Conservation (phyloP, 2,329 filamentous ascomycete species). For the Juglanconis oblonga region DNA sequence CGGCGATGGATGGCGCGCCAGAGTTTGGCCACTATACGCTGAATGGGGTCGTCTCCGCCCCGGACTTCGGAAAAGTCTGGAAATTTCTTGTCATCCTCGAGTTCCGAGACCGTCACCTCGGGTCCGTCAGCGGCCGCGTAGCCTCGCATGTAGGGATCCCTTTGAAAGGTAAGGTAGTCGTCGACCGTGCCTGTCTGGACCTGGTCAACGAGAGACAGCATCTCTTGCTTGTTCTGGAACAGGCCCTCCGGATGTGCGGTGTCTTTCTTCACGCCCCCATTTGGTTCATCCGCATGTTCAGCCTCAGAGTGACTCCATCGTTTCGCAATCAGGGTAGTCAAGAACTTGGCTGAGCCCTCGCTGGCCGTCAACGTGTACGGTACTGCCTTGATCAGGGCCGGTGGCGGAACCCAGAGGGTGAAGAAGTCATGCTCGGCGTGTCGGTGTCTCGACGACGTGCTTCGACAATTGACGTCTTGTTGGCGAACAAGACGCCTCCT, state of each 20-base stretch:
- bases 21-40: conserved; percentile 36
- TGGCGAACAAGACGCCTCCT: neutral
- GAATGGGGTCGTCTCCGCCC: conserved; percentile 32
- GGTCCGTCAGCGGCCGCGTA: conserved; percentile 52
- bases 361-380: neutral
- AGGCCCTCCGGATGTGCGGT: neutral
- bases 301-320: conserved; percentile 14
- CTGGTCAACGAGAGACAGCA: conserved; percentile 52
- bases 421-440: conserved; percentile 13
- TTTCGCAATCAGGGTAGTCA: neutral
- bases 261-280: neutral
- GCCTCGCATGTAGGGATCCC: conserved; percentile 51
- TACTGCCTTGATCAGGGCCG: conserved; percentile 3
- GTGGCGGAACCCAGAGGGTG: conserved; percentile 10
- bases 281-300: neutral
- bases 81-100: conserved; percentile 44
- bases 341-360: conserved; percentile 9
- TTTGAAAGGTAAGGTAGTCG: conserved; percentile 50
- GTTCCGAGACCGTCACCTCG: conserved; percentile 48
- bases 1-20: conserved; percentile 38
- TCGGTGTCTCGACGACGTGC: neutral
- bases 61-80: conserved; percentile 41
- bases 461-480: neutral
- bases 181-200: conserved; percentile 47
- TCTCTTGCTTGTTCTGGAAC: conserved; percentile 35